These are phyloP conservation scores for Ceratocystis cacaofunesta DNA, from an alignment of 2,329 filamentous ascomycete genomes.

Conservation along the genomic window DNA sequence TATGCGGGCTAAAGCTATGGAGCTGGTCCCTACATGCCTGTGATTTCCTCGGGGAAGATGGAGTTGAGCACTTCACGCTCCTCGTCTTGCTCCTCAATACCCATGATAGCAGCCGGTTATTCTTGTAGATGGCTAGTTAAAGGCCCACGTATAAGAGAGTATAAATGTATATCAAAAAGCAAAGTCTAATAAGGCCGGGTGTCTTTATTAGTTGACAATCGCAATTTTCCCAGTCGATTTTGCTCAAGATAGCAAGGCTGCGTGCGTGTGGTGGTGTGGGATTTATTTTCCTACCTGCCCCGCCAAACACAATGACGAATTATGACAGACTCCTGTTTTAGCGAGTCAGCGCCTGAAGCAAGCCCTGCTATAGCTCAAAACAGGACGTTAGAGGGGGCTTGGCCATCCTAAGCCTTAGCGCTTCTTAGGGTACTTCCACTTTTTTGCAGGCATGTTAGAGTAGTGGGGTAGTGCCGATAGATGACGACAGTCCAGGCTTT, in stretches of 20 bases:
- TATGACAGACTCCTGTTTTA: neutral
- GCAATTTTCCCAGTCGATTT: neutral
- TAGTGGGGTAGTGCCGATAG: neutral
- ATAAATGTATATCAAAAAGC: neutral
- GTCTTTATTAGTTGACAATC: neutral
- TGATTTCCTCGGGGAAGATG: slow-evolving; percentile 96
- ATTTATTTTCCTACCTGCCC: neutral
- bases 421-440: neutral
- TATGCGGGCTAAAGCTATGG: neutral
- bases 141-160: neutral
- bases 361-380: neutral
- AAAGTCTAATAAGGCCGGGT: neutral
- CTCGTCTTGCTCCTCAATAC: slow-evolving; percentile 78
- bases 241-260: neutral
- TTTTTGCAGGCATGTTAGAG: neutral
- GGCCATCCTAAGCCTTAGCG: neutral
- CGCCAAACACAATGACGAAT: neutral
- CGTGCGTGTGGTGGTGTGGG: neutral
- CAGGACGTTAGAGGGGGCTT: neutral
- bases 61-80: slow-evolving; percentile 96
- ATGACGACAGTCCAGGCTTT: neutral
- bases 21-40: slow-evolving; percentile 38
- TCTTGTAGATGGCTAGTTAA: neutral
- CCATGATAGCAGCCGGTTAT: slow-evolving; percentile 30
- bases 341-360: neutral